Percentiles rank a stretch among this genome's conserved stretches.
phyloP scores from a whole-genome alignment of 345 rosid genomes.

The Eucalyptus lansdowneana region DNA sequence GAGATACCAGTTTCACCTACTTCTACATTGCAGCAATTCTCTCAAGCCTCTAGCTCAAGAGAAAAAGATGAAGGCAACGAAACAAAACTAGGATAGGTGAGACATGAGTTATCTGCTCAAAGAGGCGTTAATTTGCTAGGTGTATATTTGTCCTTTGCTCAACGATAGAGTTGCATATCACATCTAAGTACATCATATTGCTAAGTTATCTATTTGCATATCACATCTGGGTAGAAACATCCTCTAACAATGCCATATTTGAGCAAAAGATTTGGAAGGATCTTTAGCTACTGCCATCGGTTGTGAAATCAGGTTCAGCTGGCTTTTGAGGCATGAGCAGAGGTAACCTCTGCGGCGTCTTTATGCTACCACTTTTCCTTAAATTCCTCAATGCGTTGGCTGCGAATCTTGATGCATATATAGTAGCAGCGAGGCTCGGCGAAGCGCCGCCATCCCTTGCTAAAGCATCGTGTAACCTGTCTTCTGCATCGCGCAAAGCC shows the following conservation, averaged over 20 bases:
- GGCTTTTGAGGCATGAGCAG: slow-evolving; percentile 59
- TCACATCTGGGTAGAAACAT: too few relatives aligned
- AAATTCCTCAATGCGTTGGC: slow-evolving; percentile 34
- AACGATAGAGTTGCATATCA: neutral
- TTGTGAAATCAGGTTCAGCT: slow-evolving; percentile 52
- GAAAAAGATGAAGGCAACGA: slow-evolving; percentile 18
- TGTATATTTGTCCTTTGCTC: neutral
- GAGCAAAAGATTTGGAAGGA: too few relatives aligned
- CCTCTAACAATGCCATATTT: too few relatives aligned
- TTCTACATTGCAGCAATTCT: neutral
- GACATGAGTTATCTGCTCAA: neutral
- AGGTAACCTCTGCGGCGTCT: slow-evolving; percentile 14
- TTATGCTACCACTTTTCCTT: slow-evolving; percentile 1
- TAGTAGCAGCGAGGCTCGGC: too few relatives aligned
- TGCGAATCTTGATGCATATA: slow-evolving; percentile 26
- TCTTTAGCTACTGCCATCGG: too few relatives aligned
- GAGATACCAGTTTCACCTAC: neutral
- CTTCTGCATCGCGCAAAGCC: too few relatives aligned
- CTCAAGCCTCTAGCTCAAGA: neutral
- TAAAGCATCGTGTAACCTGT: too few relatives aligned
- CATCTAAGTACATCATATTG: too few relatives aligned
- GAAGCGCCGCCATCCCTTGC: too few relatives aligned
- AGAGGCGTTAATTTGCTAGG: neutral
- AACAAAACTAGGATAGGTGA: slow-evolving; percentile 4
- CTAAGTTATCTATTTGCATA: too few relatives aligned